Base-by-base conservation (phyloP, 495 filamentous ascomycete genomes). In the Aspergillus leporis region DNA sequence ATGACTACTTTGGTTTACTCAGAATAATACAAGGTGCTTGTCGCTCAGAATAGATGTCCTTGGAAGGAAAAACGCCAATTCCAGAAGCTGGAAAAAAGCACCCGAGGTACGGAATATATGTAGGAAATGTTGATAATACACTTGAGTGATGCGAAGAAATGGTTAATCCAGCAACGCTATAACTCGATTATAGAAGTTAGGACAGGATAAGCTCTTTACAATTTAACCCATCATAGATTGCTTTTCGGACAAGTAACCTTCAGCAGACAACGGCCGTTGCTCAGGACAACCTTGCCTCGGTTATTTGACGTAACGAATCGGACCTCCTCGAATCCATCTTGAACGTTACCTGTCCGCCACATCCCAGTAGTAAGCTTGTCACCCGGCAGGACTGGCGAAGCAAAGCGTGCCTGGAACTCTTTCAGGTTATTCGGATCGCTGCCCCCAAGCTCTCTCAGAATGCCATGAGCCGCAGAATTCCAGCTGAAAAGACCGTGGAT, bases 401-500 rank as follows among this genome's bases (percentile, higher is more conserved):
- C 91, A 70, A 95, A 96, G 9, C 91, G 78, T 19, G 91, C 90
- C 78, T 93, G 89, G 77, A 91, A 95, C 70, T 90, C 88, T 72
- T 83, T 87, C 52, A 96, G 77, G 61, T 93, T 93, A 36, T 78
- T 79, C 3, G 90, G 86, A 68, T 96, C 79, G 67, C 88, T 90
- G 6, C 82, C 87, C 41, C 91, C 91, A 16, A 94, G 74, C 53
- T 79, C 76, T 65, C 88, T 77, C 34, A 94, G 75, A 52, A 95
- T 71, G 21, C 78, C 86, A 64, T 93, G 90, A 22, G 81, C 83
- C 3, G 89, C 79, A 55, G 84, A 81, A 72, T 95, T 96, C 86
- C 88, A 94, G 55, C 85, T 89, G 72, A 84, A 94, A 32, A 95
- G 76, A 25, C 91, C 91, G 72, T 95, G 91, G 67, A 94, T 92